Evolutionary conservation across 805 yeast species (phyloP), one percentile per base, ranked within the genome.

Genomic region (Teunomyces cretensis): DNA sequence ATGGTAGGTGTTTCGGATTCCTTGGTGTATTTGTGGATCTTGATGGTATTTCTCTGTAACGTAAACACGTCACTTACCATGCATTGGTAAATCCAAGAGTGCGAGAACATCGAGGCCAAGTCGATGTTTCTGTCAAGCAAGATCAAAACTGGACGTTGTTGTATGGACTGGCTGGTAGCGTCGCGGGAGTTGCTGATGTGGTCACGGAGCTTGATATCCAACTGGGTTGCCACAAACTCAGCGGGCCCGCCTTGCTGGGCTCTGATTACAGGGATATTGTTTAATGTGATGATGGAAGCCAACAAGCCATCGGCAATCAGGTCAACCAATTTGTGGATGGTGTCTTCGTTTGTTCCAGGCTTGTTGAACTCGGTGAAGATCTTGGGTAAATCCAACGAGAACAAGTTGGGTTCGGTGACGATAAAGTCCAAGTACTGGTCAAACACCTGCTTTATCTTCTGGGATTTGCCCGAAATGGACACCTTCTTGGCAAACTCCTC

Each of bases 61-160:
- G 80, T 78, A 62, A 94, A 88, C 4, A 90, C 94, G 62, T 94
- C 99, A 58, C 91, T 87, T 14, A 94, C 94, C 80, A 94, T 83
- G 58, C 97, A 90, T 70, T 92, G 96, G 64, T 94, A 94, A 41
- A 95, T 91, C 97, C 98, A 92, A 9, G 97, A 88, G 67, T 94
- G 99, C 1, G 92, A 80, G 65, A 94, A 84, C 97, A 94, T 92
- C 12, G 96, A 85, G 1, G 94, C 84, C 49, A 94, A 74, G 66
- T 94, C 98, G 47, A 94, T 75, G 60, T 86, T 88, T 64, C 99
- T 78, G 67, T 94, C 99, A 37, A 94, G 67, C 33, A 94, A 65
- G 27, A 95, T 76, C 55, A 94, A 72, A 9, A 92, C 97, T 2
- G 86, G 80, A 49, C 96, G 74, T 46, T 83, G 84, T 32, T 74